Evolutionary conservation across 176 grass and related monocot genomes (phyloP), one percentile per base, ranked within the genome.

Genomic region (Coix lacrymajobi): DNA sequence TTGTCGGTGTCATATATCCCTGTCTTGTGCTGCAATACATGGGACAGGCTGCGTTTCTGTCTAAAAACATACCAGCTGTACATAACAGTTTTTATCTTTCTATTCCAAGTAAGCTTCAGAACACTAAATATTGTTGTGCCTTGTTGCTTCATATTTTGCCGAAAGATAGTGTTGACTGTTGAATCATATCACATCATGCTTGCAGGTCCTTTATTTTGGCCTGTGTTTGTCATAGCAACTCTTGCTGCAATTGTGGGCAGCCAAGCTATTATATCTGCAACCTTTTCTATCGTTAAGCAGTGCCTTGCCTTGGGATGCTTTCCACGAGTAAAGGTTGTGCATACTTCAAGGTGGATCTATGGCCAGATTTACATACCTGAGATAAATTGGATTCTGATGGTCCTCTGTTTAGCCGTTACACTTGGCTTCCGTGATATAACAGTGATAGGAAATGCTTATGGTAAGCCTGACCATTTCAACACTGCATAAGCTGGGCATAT

Each of bases 301-400:
- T 92, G 90, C 8, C 85, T 81, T 84, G 61, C 93, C 73, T 88
- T 94, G 78, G 90, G 89, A 71, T 94, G 89, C 62, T 94, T 94
- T 83, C 92, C 92, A 22, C 81, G 87, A 1, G 87, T 94, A 71
- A 94, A 94, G 81, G 81, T 94, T 54, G 87, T 94, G 61, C 92
- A 94, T 67, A 94, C 92, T n/a, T 94, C 92, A 83, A 89, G 85
- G 66, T 92, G 87, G 89, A 90, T 94, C 73, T 52, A 83, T 68
- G 92, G 92, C 3, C 92, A 94, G 85, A 94, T 94, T 68, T 94
- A 92, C 81, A 94, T 94, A 82, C 92, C 92, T 44, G 89, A 94
- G 83, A 94, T 94, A 54, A 94, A 94, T 62, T 92, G 92, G 92
- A 94, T 89, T 60, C 60, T 94, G 34, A 94, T 94, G 92, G 81